Evolutionary conservation across 2,329 filamentous ascomycete genomes (phyloP), one percentile per base, ranked within the genome.

Genomic region (Fusarium sp.): DNA sequence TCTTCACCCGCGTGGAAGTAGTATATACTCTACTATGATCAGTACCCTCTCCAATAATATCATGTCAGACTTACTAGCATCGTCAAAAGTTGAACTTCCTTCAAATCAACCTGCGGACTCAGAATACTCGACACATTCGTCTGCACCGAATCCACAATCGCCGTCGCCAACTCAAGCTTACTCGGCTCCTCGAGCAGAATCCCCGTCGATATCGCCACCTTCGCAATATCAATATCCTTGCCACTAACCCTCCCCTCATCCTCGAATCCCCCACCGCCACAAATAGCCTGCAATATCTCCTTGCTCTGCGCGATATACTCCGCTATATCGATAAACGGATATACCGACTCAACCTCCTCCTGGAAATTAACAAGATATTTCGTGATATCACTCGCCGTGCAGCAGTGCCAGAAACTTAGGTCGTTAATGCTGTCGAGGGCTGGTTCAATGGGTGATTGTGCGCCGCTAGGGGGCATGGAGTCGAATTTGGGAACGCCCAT

Each of bases 1-100:
- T 87, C 86, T 33, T 87, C 84, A 54, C 86, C 86, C 16, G 80
- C 81, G 64, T 86, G 81, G 39, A 84, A 84, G 69, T 83, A 81
- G 66, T 83, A 84, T 4, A 82, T 82, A 63, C 81, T 82, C 81
- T 82, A 8, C 4, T 4, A 1, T 7, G 3, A 1, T 61, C 21
- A 42, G 46, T 9, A 16, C 15, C 33, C 33, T 16, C 8, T 3
- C 15, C 3, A 9, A 16, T 35, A 9, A 9, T 9, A 35, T 16
- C 4, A 35, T 1, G 2, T 42, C 15, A 35, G 46, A 62, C 74
- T 48, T 63, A 81, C 77, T 58, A 83, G 66, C 62, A 81, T 78
- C 0, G 77, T 74, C 5, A 81, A 60, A 0, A 81, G 72, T 15
- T 82, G 80, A 10, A 83, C 66, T 23, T 80, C 79, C n/a, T 79